Evolutionary conservation across 2,329 filamentous ascomycete genomes (phyloP).

Genomic region (Sporothrix brunneoviolacea): DNA sequence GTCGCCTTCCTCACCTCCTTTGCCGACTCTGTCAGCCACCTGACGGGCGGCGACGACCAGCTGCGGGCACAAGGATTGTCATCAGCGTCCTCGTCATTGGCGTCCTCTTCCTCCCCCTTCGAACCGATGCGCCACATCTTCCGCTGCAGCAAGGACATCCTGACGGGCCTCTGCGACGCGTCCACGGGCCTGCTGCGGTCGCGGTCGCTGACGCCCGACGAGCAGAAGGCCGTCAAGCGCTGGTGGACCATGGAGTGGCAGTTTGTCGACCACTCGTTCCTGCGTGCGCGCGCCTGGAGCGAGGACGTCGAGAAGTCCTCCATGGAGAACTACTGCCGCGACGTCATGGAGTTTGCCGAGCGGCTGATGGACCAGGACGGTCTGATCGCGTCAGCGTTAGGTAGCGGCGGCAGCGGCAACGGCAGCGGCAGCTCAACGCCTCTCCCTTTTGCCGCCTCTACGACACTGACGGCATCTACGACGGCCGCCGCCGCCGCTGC

Average conservation of each 20-base stretch:
- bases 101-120: slow-evolving; percentile 40
- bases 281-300: slow-evolving; percentile 79
- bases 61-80: not conserved
- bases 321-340: slow-evolving; percentile 90
- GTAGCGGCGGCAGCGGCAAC: slow-evolving; percentile 20
- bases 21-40: slow-evolving; percentile 32
- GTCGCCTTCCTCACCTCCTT: slow-evolving; percentile 38
- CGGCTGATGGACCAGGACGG: slow-evolving; percentile 77
- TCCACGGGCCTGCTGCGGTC: slow-evolving; percentile 49
- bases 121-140: slow-evolving; percentile 51
- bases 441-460: not conserved
- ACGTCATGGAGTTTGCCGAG: slow-evolving; percentile 91
- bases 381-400: slow-evolving; percentile 67
- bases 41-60: slow-evolving; percentile 29
- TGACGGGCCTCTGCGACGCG: slow-evolving; percentile 50
- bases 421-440: slow-evolving; percentile 12
- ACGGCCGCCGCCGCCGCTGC: slow-evolving; percentile 14
- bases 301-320: slow-evolving; percentile 58
- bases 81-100: slow-evolving; percentile 23
- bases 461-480: not conserved
- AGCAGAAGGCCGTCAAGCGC: slow-evolving; percentile 59
- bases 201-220: slow-evolving; percentile 50
- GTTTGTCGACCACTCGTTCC: slow-evolving; percentile 72
- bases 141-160: slow-evolving; percentile 50
- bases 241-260: slow-evolving; percentile 87